A percentile compares a stretch with the other conserved stretches of the same genome.
Conservation (phyloP, 805 yeast genomes). For the Yarrowia deformans region DNA sequence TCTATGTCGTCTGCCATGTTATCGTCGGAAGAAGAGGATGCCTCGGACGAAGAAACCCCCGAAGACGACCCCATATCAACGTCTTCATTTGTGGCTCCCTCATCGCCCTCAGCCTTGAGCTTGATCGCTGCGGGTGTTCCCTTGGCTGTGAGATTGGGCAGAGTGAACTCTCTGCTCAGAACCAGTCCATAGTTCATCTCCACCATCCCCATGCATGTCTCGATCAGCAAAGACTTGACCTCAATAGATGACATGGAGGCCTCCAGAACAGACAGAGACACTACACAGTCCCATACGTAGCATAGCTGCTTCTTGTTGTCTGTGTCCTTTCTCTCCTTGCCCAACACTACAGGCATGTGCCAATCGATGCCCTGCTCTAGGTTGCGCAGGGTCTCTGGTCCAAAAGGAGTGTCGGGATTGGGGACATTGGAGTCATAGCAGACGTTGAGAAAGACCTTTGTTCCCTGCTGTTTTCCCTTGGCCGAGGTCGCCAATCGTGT, state of each 20-base stretch:
- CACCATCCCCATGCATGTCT: conserved; percentile 84
- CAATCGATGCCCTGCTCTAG: conserved; percentile 73
- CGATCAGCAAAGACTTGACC: conserved; percentile 69
- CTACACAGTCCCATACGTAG: conserved; percentile 79
- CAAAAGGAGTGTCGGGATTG: conserved; percentile 60
- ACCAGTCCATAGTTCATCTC: conserved; percentile 61
- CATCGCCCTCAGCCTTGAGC: conserved; percentile 24
- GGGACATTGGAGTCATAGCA: conserved; percentile 75
- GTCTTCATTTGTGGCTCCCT: conserved; percentile 7
- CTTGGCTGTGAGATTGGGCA: conserved; percentile 77
- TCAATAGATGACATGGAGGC: conserved; percentile 68
- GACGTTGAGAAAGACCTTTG: conserved; percentile 80
- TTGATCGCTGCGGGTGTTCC: conserved; percentile 61
- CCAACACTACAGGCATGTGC: conserved; percentile 84
- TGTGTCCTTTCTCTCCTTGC: conserved; percentile 58
- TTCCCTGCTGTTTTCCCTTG: conserved; percentile 49
- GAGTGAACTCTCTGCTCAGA: conserved; percentile 66
- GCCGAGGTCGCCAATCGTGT: conserved; percentile 56
- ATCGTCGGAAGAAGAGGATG: conserved; percentile 5
- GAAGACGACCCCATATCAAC: conserved; percentile 24
- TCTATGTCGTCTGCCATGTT: conserved; percentile 32
- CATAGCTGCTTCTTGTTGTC: conserved; percentile 74
- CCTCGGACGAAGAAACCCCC: conserved; percentile 1
- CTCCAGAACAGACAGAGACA: conserved; percentile 66
- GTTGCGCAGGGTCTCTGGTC: conserved; percentile 65